A percentile compares a stretch with the other conserved stretches of the same genome.
Conservation (phyloP, 192 early-diverging fungal genomes). For the Coemansia sp. region DNA sequence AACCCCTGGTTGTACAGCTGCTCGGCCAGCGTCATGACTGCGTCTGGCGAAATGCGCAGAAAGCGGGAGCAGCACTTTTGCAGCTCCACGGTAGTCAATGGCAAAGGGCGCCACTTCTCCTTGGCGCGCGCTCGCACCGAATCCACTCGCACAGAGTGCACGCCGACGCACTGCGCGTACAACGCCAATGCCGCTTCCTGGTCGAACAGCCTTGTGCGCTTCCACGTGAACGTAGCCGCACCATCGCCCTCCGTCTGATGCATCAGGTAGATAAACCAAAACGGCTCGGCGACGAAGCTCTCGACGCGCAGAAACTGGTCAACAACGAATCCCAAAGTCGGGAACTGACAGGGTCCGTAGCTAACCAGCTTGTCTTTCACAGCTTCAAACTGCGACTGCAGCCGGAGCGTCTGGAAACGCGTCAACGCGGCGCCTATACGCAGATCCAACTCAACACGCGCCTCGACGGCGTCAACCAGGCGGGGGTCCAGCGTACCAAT, state of each 20-base stretch:
- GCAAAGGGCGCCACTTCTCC: constrained; percentile 86
- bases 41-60: constrained; percentile 74
- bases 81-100: constrained; percentile 92
- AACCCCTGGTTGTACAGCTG: constrained; percentile 81
- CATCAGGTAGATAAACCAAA: constrained; percentile 82
- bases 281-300: constrained; percentile 81
- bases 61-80: constrained; percentile 74
- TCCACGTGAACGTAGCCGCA: constrained; percentile 71
- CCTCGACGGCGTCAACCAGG: constrained; percentile 77
- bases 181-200: constrained; percentile 63
- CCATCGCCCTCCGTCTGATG: constrained; percentile 50
- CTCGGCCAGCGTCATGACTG: constrained; percentile 85
- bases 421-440: constrained; percentile 90
- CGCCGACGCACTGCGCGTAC: constrained; percentile 71
- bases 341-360: constrained; percentile 95
- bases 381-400: constrained; percentile 57
- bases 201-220: constrained; percentile 72
- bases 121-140: constrained; percentile 62
- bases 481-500: constrained; percentile 70
- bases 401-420: constrained; percentile 76
- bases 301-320: constrained; percentile 74
- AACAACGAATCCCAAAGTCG: constrained; percentile 94
- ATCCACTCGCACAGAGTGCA: constrained; percentile 57
- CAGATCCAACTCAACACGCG: constrained; percentile 84
- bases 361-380: constrained; percentile 67